Evolutionary conservation across 1,284 basidiomycete species (phyloP).

Genomic region (Rhodotorula sp.): DNA sequence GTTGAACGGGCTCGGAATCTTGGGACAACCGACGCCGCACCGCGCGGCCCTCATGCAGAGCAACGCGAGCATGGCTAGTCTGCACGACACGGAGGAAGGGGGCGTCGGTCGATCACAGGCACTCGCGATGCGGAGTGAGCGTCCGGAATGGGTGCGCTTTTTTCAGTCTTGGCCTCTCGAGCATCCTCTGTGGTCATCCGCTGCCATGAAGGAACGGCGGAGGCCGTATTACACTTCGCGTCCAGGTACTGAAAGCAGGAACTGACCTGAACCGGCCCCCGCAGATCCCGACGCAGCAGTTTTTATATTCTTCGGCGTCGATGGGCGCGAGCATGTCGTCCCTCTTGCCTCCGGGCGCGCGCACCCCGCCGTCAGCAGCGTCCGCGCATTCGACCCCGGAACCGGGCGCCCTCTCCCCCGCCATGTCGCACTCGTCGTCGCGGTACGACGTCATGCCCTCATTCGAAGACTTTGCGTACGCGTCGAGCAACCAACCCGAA

Average conservation of each 20-base stretch:
- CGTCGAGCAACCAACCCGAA: constrained; percentile 35
- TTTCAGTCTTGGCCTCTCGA: not conserved
- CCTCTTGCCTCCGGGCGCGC: not conserved
- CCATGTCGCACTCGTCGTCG: constrained; percentile 10
- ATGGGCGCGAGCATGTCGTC: not conserved
- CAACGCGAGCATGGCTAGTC: not conserved
- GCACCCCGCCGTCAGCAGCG: not conserved
- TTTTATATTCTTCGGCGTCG: constrained; percentile 20
- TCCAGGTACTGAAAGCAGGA: no score
- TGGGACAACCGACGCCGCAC: constrained; percentile 12
- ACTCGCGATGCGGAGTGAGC: constrained; percentile 19
- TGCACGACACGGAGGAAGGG: not conserved
- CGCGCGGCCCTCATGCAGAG: constrained; percentile 15
- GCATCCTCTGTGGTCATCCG: not conserved
- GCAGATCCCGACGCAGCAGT: constrained; percentile 30
- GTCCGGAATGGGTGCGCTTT: constrained; percentile 26
- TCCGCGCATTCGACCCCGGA: constrained; percentile 1
- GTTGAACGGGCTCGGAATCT: not conserved
- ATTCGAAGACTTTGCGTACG: constrained; percentile 16
- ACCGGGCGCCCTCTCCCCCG: constrained; percentile 4
- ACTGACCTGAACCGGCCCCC: not conserved
- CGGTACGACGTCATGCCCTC: constrained; percentile 17
- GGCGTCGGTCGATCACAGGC: constrained; percentile 11
- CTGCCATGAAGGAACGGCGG: no score
- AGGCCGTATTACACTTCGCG: no score